Evolutionary conservation across 306 rosid genomes (phyloP).

Genomic region (Pyrus communis): DNA sequence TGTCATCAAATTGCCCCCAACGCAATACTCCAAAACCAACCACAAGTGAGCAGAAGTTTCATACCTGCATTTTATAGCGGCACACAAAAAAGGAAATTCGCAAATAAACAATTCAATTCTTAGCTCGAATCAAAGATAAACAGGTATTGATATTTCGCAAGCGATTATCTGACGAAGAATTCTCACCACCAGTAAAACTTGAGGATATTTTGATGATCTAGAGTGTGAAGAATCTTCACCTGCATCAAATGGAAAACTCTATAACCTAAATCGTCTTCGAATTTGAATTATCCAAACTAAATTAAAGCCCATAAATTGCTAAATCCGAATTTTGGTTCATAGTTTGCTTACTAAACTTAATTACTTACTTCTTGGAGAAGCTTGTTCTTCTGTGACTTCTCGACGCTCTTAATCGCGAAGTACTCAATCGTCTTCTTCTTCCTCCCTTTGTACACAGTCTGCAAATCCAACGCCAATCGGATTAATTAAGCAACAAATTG

Average conservation of each 20-base stretch:
- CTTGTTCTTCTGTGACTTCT: conserved; percentile 80
- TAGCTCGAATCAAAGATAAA: background rate
- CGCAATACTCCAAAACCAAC: conserved; percentile 93
- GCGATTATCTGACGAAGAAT: background rate
- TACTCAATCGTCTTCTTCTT: conserved; percentile 97
- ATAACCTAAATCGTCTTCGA: background rate
- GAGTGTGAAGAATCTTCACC: conserved; percentile 91
- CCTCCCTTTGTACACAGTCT: conserved; percentile 97
- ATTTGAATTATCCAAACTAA: background rate
- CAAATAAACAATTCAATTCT: background rate
- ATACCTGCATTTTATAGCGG: conserved; percentile 40
- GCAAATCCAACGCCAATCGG: background rate
- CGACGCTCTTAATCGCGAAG: conserved; percentile 87
- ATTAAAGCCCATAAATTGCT: background rate
- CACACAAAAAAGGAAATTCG: background rate
- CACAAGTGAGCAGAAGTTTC: conserved; percentile 97
- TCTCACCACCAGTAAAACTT: conserved; percentile 73
- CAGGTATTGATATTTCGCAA: background rate
- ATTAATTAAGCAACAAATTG: background rate
- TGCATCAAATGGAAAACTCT: conserved; percentile 17
- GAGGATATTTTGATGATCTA: conserved; percentile 71
- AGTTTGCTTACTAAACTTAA: background rate
- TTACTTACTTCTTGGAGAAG: conserved; percentile 86
- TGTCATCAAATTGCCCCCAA: conserved; percentile 87
- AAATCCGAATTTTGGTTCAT: background rate